Conservation (phyloP, 2,329 filamentous ascomycete genomes). For the Dryadomyces sulphureus region DNA sequence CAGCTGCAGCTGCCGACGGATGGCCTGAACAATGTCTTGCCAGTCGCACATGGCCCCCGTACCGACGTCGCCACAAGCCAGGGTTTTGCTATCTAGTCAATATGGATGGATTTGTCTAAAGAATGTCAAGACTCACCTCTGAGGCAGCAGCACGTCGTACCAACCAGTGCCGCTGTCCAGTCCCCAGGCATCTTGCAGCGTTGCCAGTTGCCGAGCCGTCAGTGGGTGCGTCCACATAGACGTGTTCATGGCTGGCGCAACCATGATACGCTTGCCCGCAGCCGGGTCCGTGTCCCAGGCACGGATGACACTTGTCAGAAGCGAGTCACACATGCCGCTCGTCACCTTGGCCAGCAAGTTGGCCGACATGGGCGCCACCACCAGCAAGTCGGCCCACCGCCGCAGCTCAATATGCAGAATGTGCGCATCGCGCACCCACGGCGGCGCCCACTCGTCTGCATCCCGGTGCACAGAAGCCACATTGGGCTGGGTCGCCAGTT, state of each 20-base stretch:
- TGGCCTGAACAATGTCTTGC: constrained; percentile 53
- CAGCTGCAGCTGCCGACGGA: constrained; percentile 35
- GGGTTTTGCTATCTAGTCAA: constrained; percentile 39
- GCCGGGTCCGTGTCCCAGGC: constrained; percentile 73
- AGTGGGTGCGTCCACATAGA: constrained; percentile 83
- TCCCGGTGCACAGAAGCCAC: constrained; percentile 68
- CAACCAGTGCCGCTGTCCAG: constrained; percentile 15
- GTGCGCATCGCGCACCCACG: constrained; percentile 63
- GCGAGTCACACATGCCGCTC: constrained; percentile 59
- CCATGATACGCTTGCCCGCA: constrained; percentile 51
- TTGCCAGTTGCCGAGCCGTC: constrained; percentile 54
- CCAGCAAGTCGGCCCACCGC: constrained; percentile 61
- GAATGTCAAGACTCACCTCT: constrained; percentile 24
- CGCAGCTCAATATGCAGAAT: constrained; percentile 88
- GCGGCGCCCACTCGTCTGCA: constrained; percentile 64
- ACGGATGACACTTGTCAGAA: constrained; percentile 59
- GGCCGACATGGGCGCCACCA: constrained; percentile 69
- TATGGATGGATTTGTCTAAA: neutral
- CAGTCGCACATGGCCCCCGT: constrained; percentile 74
- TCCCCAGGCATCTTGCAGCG: constrained; percentile 65
- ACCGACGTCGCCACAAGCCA: constrained; percentile 78
- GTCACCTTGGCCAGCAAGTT: constrained; percentile 78
- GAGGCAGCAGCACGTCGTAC: constrained; percentile 60
- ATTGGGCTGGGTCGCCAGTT: constrained; percentile 45
- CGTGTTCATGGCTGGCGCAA: constrained; percentile 68